These are phyloP conservation scores for Kluyveromyces aestuarii DNA, from an alignment of 805 yeast species.

Conservation along the genomic window DNA sequence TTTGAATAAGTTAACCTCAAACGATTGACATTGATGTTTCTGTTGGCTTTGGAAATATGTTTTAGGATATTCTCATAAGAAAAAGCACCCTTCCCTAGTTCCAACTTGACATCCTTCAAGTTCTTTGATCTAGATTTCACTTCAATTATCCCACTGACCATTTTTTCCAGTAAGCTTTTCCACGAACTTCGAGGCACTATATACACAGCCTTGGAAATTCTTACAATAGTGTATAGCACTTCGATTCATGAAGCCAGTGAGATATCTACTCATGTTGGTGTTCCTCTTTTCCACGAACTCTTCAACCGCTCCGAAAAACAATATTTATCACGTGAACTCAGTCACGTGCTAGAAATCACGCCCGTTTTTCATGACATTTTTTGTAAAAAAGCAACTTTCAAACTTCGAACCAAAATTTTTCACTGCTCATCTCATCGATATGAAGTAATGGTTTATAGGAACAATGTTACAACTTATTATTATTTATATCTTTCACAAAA, in stretches of 20 bases:
- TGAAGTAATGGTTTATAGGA: neutral
- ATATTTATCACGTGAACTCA: too few species aligned
- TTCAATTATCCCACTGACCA: conserved; percentile 24
- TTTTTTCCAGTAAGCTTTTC: conserved; percentile 1
- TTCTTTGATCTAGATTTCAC: conserved; percentile 55
- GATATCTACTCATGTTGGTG: too few species aligned
- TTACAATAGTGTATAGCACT: neutral
- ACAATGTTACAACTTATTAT: neutral
- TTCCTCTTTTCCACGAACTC: too few species aligned
- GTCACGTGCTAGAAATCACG: neutral
- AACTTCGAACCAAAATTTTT: conserved; percentile 4
- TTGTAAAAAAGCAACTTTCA: neutral
- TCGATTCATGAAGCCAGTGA: too few species aligned
- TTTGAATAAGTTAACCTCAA: conserved; percentile 43
- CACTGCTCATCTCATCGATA: conserved; percentile 7
- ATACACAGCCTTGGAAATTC: neutral
- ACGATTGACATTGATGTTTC: conserved; percentile 37
- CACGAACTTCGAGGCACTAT: neutral
- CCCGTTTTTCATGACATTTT: neutral
- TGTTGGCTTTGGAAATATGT: conserved; percentile 37
- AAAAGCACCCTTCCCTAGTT: conserved; percentile 24
- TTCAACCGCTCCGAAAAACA: too few species aligned
- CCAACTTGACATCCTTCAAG: conserved; percentile 39
- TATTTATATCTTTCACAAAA: neutral
- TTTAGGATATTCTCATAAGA: conserved; percentile 36